Evolutionary conservation across 495 filamentous ascomycete genomes (phyloP).

Genomic region (Neurospora sublineolata): DNA sequence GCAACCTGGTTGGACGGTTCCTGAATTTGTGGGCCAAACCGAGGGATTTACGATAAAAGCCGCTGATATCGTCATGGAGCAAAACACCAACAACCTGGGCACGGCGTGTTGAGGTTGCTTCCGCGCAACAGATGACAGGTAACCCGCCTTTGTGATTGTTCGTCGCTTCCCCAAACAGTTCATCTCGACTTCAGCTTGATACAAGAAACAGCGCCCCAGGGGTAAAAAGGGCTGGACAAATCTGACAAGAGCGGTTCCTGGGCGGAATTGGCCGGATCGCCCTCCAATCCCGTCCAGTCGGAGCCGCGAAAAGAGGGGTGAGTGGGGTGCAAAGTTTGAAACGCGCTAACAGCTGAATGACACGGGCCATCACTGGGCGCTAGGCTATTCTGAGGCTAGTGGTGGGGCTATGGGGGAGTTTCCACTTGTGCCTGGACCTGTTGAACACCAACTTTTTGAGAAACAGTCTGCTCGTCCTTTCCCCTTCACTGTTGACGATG

Average conservation of each 20-base stretch:
- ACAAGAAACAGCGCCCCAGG: not conserved
- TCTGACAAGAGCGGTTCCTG: not conserved
- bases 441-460: not conserved
- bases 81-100: not conserved
- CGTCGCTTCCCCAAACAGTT: not conserved
- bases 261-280: not conserved
- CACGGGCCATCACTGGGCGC: not conserved
- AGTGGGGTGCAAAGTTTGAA: not conserved
- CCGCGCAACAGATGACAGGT: not conserved
- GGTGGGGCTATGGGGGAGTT: not conserved
- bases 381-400: not conserved
- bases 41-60: not conserved
- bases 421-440: not conserved
- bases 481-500: not conserved
- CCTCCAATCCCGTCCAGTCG: not conserved
- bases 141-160: not conserved
- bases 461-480: not conserved
- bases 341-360: not conserved
- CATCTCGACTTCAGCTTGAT: not conserved
- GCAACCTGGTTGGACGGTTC: not conserved
- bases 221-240: not conserved
- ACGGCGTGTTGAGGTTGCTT: not conserved
- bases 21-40: not conserved
- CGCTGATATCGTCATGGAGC: not conserved
- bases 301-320: not conserved